Evolutionary conservation across 83 land plant species (phyloP).

Genomic region (Thuja plicata): DNA sequence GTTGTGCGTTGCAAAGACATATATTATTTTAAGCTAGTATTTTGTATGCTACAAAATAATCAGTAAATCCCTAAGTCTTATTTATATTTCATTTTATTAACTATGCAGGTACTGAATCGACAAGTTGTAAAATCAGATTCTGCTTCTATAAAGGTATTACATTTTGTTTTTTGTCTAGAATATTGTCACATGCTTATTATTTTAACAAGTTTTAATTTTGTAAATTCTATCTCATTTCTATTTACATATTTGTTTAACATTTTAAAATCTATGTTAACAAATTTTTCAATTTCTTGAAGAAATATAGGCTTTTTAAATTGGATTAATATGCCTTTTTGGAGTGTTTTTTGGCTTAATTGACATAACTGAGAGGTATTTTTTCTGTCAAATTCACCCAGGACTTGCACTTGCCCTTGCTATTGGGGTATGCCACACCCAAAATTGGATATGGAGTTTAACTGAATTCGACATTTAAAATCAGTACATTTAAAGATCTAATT

Average conservation of each 20-base stretch:
- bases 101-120: slow-evolving; percentile 74
- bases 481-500: too few relatives aligned
- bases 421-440: too few relatives aligned
- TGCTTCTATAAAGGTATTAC: slow-evolving; percentile 86
- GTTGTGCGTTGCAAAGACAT: neutral
- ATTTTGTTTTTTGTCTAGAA: neutral
- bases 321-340: too few relatives aligned
- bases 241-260: neutral
- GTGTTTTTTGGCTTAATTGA: too few relatives aligned
- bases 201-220: neutral
- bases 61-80: neutral
- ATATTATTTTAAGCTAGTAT: neutral
- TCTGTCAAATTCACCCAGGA: too few relatives aligned
- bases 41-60: neutral
- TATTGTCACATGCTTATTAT: neutral
- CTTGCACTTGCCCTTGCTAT: too few relatives aligned
- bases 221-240: neutral
- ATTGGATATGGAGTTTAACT: too few relatives aligned
- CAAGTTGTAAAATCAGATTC: slow-evolving; percentile 98
- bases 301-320: too few relatives aligned
- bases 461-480: too few relatives aligned
- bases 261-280: neutral
- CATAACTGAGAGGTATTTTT: too few relatives aligned
- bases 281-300: neutral
- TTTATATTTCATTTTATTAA: neutral